phyloP scores from a whole-genome alignment of 169 alveolate genomes.

The Toxoplasma gondii region DNA sequence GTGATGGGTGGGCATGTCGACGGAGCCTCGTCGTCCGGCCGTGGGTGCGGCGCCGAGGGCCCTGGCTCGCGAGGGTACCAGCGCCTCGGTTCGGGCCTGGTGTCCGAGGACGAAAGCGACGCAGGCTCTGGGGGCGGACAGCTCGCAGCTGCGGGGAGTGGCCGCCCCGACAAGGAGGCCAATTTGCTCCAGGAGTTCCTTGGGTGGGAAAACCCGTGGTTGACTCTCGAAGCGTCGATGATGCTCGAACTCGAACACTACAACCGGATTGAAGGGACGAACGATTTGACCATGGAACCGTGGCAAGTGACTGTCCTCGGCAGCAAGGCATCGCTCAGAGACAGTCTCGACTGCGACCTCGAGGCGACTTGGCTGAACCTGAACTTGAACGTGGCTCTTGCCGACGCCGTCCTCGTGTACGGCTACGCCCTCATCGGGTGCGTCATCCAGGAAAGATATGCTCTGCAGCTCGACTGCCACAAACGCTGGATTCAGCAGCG shows the following conservation, averaged over 20 bases:
- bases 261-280: constrained; percentile 51
- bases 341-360: constrained; percentile 20
- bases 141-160: too few relatives aligned
- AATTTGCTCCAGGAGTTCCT: neutral
- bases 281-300: constrained; percentile 56
- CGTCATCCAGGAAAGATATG: constrained; percentile 33
- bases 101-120: too few relatives aligned
- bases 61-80: too few relatives aligned
- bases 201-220: constrained; percentile 36
- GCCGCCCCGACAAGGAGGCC: neutral
- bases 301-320: constrained; percentile 50
- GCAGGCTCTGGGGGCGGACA: too few relatives aligned
- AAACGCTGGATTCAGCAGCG: constrained; percentile 28
- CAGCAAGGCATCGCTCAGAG: constrained; percentile 44
- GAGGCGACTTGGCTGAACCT: constrained; percentile 56
- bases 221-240: constrained; percentile 12
- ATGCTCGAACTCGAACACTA: constrained; percentile 35
- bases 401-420: constrained; percentile 52
- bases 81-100: too few relatives aligned
- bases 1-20: neutral
- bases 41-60: neutral
- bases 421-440: constrained; percentile 58
- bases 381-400: constrained; percentile 51
- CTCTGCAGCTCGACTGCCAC: constrained; percentile 36
- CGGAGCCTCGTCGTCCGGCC: neutral